Percentiles rank a stretch among this genome's conserved stretches.
phyloP scores from a whole-genome alignment of 2,329 filamentous ascomycete species.

The Calonectria ilicicola region DNA sequence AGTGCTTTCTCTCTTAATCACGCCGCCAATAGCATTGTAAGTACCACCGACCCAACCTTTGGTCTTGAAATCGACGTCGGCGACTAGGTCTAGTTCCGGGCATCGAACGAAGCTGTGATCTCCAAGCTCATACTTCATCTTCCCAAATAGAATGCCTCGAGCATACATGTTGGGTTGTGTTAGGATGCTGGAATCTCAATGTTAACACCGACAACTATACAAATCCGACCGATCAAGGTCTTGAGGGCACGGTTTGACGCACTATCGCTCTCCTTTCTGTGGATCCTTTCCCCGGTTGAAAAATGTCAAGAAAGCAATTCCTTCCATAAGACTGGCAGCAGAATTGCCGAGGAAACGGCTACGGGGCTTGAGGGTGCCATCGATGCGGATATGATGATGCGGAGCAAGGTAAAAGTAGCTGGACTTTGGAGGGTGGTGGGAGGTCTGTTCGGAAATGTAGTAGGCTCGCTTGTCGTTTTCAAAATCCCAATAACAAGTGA shows the following conservation, averaged over 20 bases:
- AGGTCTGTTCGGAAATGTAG: conserved; percentile 98
- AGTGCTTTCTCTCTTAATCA: conserved; percentile 88
- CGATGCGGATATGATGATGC: conserved; percentile 92
- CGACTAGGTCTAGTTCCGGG: conserved; percentile 85
- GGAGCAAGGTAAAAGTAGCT: conserved; percentile 99
- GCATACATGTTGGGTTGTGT: conserved; percentile 99
- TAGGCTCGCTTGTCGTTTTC: conserved; percentile 87
- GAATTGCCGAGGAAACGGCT: conserved; percentile 98
- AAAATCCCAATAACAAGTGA: conserved; percentile 96
- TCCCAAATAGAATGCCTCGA: conserved; percentile 94
- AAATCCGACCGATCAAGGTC: neutral
- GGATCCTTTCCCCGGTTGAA: conserved; percentile 79
- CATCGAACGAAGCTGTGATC: conserved; percentile 95
- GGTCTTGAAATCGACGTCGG: conserved; percentile 97
- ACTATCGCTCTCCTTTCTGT: conserved; percentile 87
- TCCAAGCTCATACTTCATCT: conserved; percentile 99
- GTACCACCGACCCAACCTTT: conserved; percentile 97
- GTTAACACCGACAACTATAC: conserved; percentile 27
- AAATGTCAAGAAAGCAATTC: conserved; percentile 87
- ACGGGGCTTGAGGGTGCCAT: conserved; percentile 93
- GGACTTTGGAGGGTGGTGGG: conserved; percentile 97
- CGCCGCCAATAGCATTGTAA: conserved; percentile 95
- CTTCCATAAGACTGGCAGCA: conserved; percentile 98
- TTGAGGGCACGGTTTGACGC: conserved; percentile 51
- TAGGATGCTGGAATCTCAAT: conserved; percentile 71